A percentile compares a stretch with the other conserved stretches of the same genome.
Conservation (phyloP, 1,284 basidiomycete genomes). For the Ganoderma multipileum region DNA sequence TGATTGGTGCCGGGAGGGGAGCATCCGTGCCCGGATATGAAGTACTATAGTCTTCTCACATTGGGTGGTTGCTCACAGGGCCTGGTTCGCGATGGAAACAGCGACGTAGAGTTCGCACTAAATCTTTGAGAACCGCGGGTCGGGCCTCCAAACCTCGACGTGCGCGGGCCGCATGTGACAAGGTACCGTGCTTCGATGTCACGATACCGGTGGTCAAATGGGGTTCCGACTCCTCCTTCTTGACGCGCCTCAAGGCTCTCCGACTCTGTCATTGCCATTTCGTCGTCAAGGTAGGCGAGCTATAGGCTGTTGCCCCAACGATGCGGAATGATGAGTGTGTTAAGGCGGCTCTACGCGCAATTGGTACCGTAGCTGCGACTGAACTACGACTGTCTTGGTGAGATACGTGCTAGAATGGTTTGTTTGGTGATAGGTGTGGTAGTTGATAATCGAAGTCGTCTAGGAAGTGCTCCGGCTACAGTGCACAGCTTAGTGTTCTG, state of each 20-base stretch:
- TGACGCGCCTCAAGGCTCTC: not conserved
- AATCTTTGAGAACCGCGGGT: not conserved
- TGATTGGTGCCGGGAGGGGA: not conserved
- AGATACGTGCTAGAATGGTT: not conserved
- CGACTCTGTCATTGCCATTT: not conserved
- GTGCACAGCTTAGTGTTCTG: too few species aligned
- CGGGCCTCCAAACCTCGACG: not conserved
- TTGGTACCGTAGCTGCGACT: not conserved
- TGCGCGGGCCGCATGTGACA: not conserved
- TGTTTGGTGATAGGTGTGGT: not conserved
- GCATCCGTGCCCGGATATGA: not conserved
- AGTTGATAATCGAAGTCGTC: not conserved
- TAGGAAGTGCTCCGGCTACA: too few species aligned
- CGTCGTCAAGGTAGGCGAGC: not conserved
- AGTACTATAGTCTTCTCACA: not conserved
- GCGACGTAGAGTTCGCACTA: constrained; percentile 7
- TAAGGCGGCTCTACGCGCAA: not conserved
- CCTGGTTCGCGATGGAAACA: constrained; percentile 5
- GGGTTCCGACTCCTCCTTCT: not conserved
- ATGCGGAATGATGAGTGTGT: not conserved
- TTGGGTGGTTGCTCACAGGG: not conserved
- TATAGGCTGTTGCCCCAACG: not conserved
- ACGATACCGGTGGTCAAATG: not conserved
- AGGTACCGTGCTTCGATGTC: not conserved
- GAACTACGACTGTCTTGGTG: not conserved